Conservation (phyloP, 129 eudicot genomes). For the Arctium lappa region DNA sequence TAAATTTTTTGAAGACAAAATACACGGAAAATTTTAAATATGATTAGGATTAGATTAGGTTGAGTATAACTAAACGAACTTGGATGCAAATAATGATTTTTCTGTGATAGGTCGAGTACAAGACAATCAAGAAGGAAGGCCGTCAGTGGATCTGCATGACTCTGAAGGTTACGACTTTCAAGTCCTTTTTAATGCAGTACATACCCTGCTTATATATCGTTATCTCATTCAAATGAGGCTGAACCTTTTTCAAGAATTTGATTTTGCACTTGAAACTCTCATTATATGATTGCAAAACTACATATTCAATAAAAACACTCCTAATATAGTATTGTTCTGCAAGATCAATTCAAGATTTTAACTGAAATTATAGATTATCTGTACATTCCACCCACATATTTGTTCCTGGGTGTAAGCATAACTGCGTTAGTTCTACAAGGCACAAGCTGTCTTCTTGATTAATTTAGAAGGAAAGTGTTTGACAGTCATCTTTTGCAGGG, state of each 20-base stretch:
- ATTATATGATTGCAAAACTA: neutral
- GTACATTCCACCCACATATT: neutral
- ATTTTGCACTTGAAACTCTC: neutral
- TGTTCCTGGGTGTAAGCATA: neutral
- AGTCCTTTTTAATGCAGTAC: neutral
- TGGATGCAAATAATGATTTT: constrained; percentile 2
- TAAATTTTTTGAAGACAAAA: neutral
- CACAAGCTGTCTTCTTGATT: neutral
- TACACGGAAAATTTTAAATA: neutral
- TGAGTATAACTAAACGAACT: neutral
- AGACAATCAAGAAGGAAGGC: constrained; percentile 41
- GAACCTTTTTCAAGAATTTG: constrained; percentile 1
- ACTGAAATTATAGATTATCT: neutral
- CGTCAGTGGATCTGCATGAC: constrained; percentile 39
- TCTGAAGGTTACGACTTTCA: constrained; percentile 56
- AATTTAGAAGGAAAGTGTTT: neutral
- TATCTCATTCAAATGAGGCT: neutral
- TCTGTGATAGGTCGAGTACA: constrained; percentile 34
- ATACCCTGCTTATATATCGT: neutral
- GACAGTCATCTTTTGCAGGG: constrained; percentile 40
- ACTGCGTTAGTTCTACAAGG: neutral
- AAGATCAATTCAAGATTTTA: neutral
- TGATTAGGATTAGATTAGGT: neutral
- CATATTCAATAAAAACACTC: neutral
- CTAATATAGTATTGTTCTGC: neutral